Evolutionary conservation across 768 basidiomycete species (phyloP).

Genomic region (Phlebiopsis flavidoalba): DNA sequence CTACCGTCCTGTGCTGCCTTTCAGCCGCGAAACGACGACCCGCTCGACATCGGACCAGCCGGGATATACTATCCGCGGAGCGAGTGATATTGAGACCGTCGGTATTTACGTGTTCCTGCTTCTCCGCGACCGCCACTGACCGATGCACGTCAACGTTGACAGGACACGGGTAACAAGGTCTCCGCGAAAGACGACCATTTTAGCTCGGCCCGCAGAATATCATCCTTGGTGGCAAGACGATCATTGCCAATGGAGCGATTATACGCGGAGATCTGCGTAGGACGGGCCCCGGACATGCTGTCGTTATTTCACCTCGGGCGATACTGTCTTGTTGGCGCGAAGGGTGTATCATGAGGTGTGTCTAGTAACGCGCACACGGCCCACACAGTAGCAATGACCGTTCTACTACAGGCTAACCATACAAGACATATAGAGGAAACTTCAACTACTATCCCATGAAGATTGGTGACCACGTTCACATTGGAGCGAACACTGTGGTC

Average conservation of each 20-base stretch:
- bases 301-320: slow-evolving; percentile 90
- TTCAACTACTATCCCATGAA: slow-evolving; percentile 99
- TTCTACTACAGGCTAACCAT: slow-evolving; percentile 70
- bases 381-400: background rate
- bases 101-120: slow-evolving; percentile 7
- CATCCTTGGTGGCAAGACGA: slow-evolving; percentile 94
- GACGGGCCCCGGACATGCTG: slow-evolving; percentile 87
- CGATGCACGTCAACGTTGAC: slow-evolving; percentile 4
- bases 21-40: background rate
- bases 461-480: slow-evolving; percentile 91
- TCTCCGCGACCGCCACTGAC: background rate
- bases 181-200: slow-evolving; percentile 86
- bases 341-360: slow-evolving; percentile 80
- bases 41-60: slow-evolving; percentile 25
- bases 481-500: slow-evolving; percentile 82
- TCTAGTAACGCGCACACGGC: background rate
- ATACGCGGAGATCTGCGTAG: slow-evolving; percentile 91
- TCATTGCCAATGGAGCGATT: slow-evolving; percentile 86
- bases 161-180: slow-evolving; percentile 97
- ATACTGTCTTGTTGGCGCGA: slow-evolving; percentile 90
- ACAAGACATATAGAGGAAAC: slow-evolving; percentile 85
- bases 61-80: slow-evolving; percentile 74
- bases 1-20: background rate
- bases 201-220: slow-evolving; percentile 95
- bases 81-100: slow-evolving; percentile 89